Evolutionary conservation across 2,329 filamentous ascomycete species (phyloP).

Genomic region (Arthrobotrys sinensis): DNA sequence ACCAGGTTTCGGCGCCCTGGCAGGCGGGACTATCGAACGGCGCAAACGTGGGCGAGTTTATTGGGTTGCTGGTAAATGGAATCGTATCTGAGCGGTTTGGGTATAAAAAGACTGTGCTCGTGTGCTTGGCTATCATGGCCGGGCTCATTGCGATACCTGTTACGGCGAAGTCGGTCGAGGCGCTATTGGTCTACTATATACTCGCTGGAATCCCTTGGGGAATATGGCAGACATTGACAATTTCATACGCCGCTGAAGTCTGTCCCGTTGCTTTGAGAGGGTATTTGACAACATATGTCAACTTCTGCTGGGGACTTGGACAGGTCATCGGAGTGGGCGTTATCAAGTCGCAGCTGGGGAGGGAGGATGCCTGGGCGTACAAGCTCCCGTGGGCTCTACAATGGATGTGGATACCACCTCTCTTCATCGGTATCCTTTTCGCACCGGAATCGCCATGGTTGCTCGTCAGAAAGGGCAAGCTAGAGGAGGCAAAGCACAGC

Average conservation of each 20-base stretch:
- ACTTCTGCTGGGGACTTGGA: constrained; percentile 82
- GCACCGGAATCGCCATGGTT: constrained; percentile 82
- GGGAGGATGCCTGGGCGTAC: constrained; percentile 78
- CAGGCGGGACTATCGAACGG: constrained; percentile 64
- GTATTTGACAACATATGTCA: constrained; percentile 81
- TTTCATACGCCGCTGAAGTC: constrained; percentile 72
- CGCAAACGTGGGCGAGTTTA: constrained; percentile 69
- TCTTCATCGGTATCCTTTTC: constrained; percentile 77
- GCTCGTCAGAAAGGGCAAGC: constrained; percentile 77
- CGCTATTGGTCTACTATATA: constrained; percentile 71
- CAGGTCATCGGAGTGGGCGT: constrained; percentile 81
- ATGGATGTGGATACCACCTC: constrained; percentile 82
- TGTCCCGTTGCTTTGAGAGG: constrained; percentile 80
- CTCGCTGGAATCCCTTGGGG: constrained; percentile 72
- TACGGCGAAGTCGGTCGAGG: constrained; percentile 70
- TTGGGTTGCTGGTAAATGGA: constrained; percentile 72
- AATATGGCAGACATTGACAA: constrained; percentile 70
- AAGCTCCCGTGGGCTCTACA: constrained; percentile 80
- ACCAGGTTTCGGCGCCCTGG: constrained; percentile 52
- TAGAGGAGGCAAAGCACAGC: constrained; percentile 77
- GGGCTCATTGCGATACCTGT: constrained; percentile 72
- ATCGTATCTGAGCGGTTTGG: constrained; percentile 72
- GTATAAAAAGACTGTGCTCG: constrained; percentile 71
- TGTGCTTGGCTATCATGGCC: constrained; percentile 69
- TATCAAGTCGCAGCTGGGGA: constrained; percentile 77